phyloP scores from a whole-genome alignment of 768 basidiomycete genomes.

The Solioccasus polychromus region DNA sequence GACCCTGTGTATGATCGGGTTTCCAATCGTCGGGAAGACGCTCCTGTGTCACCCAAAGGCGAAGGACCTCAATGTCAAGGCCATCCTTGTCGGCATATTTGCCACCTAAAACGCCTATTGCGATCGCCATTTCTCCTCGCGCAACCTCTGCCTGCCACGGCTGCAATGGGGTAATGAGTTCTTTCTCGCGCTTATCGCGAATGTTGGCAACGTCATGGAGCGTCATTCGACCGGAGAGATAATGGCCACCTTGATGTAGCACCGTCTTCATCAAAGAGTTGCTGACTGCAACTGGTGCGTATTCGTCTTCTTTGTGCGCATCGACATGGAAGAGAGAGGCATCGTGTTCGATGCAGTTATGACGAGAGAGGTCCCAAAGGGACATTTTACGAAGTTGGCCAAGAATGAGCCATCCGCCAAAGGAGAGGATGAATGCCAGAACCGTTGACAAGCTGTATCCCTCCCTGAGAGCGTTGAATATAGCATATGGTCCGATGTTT shows the following conservation, averaged over 20 bases:
- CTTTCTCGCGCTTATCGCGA: constrained; percentile 48
- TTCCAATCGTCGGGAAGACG: constrained; percentile 44
- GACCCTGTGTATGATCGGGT: constrained; percentile 32
- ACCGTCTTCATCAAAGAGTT: constrained; percentile 39
- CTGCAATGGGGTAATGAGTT: constrained; percentile 35
- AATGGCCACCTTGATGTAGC: constrained; percentile 33
- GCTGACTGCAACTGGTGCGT: constrained; percentile 47
- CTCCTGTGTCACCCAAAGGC: constrained; percentile 53
- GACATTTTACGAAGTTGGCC: constrained; percentile 34
- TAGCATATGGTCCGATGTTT: constrained; percentile 38
- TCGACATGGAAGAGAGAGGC: constrained; percentile 53
- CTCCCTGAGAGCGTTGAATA: constrained; percentile 42
- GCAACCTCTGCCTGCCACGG: constrained; percentile 55
- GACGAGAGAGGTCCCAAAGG: constrained; percentile 41
- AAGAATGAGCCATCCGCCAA: constrained; percentile 47
- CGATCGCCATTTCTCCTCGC: constrained; percentile 63
- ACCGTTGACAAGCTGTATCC: constrained; percentile 50
- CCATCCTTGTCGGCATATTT: constrained; percentile 38
- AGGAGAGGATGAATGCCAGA: constrained; percentile 46
- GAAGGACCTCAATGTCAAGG: constrained; percentile 44
- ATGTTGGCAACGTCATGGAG: constrained; percentile 43
- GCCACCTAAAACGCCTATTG: constrained; percentile 47
- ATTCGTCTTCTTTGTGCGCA: constrained; percentile 41
- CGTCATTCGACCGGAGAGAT: constrained; percentile 28
- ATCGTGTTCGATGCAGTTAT: constrained; percentile 55